Conservation (phyloP, 331 rosid species). For the Pyracantha coccinea region DNA sequence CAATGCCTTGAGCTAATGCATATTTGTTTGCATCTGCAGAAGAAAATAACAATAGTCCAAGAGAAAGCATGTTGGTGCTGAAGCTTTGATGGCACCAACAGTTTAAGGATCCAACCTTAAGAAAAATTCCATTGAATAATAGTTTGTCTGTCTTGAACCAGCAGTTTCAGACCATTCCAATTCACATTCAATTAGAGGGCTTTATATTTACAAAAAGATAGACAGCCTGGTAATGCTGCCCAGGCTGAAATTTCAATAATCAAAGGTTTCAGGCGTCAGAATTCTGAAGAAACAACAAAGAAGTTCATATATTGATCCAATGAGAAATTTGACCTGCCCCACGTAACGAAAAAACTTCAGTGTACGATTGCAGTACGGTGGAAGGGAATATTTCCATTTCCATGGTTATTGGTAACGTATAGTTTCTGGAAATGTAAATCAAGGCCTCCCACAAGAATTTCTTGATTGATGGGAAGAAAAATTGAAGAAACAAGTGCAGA, state of each 20-base stretch:
- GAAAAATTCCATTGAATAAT: conserved; percentile 4
- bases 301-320: background rate
- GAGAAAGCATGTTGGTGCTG: background rate
- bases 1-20: background rate
- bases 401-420: background rate
- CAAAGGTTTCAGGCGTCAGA: background rate
- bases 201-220: background rate
- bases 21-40: conserved; percentile 1
- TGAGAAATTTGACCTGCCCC: background rate
- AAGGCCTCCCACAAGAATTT: background rate
- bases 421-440: background rate
- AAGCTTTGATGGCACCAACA: background rate
- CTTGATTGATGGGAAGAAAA: background rate
- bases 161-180: background rate
- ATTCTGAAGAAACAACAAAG: no score
- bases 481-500: background rate
- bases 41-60: background rate
- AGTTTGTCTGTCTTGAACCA: conserved; percentile 4
- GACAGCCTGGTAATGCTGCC: background rate
- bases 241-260: background rate
- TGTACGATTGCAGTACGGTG: background rate
- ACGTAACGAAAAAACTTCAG: background rate
- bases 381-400: background rate
- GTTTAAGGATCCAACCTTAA: background rate
- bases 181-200: background rate